Evolutionary conservation across 106 monocot genomes (phyloP), one percentile per base, ranked within the genome.

Genomic region (Dioscorea zingiberensis): DNA sequence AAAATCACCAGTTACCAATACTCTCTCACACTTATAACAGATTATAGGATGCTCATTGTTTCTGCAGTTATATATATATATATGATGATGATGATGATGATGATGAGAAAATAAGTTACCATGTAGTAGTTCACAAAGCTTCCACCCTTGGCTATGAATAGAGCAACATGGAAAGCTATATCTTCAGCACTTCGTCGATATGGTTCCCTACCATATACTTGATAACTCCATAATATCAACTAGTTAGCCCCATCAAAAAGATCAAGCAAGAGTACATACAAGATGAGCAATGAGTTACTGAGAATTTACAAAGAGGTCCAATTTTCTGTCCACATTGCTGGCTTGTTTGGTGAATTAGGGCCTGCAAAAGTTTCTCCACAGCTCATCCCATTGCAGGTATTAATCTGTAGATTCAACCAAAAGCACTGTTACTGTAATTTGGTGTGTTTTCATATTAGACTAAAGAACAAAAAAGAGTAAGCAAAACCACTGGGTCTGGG

Each of bases 81-180:
- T n/a, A n/a, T n/a, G n/a, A 3, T 57, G 15, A n/a, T 53, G 25
- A 16, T 10, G 26, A 22, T 17, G 4, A 44, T 55, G 24, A n/a
- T 22, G 28, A 24, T 11, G n/a, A 21, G 65, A 63, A 19, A 55
- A 13, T 13, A 66, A 5, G 51, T 62, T 76, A 98, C 98, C 98
- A 98, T 98, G 71, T 93, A 98, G 47, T 98, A 98, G 63, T 93
- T 98, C 60, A 89, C 84, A 74, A 86, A 89, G 57, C 89, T 98
- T 74, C 98, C 98, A 13, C 75, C 73, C 69, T 84, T 98, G 64
- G 71, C 78, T 48, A 98, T 64, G 44, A 89, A 98, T 5, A 82
- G 51, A 47, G 98, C 89, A 54, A 78, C 80, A 59, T 74, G 58
- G 69, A 82, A 98, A 24, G 97, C 97, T 64, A 98, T 81, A 28